A percentile compares a stretch with the other conserved stretches of the same genome.
Conservation (phyloP, 768 basidiomycete species). For the Naganishia vaughanmartiniae region DNA sequence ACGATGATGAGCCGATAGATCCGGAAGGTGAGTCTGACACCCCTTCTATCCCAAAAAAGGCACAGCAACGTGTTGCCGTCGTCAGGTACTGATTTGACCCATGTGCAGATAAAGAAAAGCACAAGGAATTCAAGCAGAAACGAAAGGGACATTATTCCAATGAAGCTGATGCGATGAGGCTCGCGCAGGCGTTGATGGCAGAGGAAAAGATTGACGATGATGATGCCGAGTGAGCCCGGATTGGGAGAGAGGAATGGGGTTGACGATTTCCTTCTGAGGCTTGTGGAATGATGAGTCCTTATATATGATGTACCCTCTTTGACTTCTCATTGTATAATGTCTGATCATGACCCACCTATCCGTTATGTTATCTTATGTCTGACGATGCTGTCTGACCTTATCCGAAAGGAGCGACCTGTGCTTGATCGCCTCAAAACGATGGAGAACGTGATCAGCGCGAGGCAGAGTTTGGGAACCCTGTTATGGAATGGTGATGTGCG, state of each 20-base stretch:
- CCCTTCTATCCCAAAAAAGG: too few relatives aligned
- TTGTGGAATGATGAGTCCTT: neutral
- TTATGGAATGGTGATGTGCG: too few relatives aligned
- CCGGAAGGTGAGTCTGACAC: conserved; percentile 77
- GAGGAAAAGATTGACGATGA: conserved; percentile 27
- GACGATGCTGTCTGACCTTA: too few relatives aligned
- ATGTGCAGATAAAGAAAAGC: conserved; percentile 33
- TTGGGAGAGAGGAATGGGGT: neutral
- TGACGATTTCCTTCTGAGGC: neutral
- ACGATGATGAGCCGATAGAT: conserved; percentile 78
- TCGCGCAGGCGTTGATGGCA: conserved; percentile 38
- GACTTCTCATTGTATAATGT: neutral
- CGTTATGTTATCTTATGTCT: neutral
- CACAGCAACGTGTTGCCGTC: neutral
- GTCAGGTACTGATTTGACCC: neutral
- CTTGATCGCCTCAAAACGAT: too few relatives aligned
- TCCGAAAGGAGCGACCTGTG: too few relatives aligned
- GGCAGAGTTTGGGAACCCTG: too few relatives aligned
- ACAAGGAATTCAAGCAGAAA: conserved; percentile 46
- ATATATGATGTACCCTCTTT: conserved; percentile 2
- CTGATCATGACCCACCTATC: neutral
- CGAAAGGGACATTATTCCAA: conserved; percentile 49
- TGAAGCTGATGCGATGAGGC: conserved; percentile 50
- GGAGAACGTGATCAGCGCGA: too few relatives aligned
- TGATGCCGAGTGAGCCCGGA: conserved; percentile 1